Conservation (phyloP, 495 filamentous ascomycete species). For the Talaromyces wortmannii region DNA sequence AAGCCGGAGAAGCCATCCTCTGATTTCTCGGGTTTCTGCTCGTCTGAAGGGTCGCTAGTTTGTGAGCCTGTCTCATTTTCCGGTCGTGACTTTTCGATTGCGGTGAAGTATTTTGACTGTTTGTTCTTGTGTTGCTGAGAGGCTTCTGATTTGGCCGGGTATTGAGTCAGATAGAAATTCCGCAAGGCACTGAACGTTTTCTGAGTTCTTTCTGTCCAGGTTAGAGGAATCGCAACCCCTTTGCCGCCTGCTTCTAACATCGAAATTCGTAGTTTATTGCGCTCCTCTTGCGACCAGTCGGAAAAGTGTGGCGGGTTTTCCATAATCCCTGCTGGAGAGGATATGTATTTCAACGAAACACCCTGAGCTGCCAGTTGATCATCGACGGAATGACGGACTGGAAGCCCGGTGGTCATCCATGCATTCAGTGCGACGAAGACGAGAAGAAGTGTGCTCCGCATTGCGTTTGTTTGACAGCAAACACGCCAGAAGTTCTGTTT, state of each 20-base stretch:
- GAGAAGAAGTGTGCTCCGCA: background rate
- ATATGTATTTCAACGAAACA: background rate
- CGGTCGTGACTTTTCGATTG: background rate
- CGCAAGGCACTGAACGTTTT: background rate
- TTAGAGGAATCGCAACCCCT: background rate
- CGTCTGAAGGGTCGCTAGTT: background rate
- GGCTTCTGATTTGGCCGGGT: background rate
- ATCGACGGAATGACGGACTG: background rate
- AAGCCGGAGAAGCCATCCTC: background rate
- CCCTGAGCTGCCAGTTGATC: background rate
- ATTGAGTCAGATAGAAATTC: background rate
- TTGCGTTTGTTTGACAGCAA: background rate
- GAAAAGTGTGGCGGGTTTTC: background rate
- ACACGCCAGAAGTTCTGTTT: too few species aligned
- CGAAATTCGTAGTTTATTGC: background rate
- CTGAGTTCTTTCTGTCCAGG: background rate
- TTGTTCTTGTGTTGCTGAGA: background rate
- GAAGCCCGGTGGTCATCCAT: background rate
- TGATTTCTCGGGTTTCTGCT: background rate
- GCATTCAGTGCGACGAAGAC: background rate
- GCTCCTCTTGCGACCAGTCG: background rate
- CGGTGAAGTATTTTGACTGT: background rate
- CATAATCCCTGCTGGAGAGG: background rate
- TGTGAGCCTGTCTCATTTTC: background rate
- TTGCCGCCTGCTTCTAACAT: background rate